Evolutionary conservation across 352 stramenopile genomes (phyloP).

Genomic region (Phytophthora lateralis): DNA sequence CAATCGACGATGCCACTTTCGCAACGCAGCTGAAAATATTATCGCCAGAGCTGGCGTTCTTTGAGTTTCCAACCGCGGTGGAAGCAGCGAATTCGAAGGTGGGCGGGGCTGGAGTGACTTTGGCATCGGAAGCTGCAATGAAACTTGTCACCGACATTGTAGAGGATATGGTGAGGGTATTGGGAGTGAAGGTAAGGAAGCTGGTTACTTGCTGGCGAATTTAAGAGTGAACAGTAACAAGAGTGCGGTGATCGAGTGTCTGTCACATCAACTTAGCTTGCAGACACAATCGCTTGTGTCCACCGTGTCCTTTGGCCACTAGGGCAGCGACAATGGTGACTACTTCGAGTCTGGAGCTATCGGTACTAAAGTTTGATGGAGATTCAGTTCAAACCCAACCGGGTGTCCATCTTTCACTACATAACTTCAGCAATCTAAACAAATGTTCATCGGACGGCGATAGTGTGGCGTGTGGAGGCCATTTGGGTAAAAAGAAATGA

Average conservation of each 20-base stretch:
- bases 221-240: constrained; percentile 3
- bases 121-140: constrained; percentile 1
- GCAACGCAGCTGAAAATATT: constrained; percentile 1
- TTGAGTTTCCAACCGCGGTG: not conserved
- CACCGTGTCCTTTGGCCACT: not conserved
- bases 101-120: constrained; percentile 1
- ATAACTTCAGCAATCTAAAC: not conserved
- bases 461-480: no score
- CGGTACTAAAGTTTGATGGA: not conserved
- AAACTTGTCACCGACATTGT: constrained; percentile 24
- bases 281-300: not conserved
- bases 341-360: not conserved
- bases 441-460: not conserved
- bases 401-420: not conserved
- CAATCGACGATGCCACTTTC: constrained; percentile 1
- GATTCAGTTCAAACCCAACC: not conserved
- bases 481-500: not conserved
- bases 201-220: constrained; percentile 9
- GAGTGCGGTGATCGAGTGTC: not conserved
- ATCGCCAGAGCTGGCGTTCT: not conserved
- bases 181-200: not conserved
- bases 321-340: not conserved
- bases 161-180: not conserved
- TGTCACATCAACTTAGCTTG: not conserved
- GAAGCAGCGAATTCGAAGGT: constrained; percentile 1